Evolutionary conservation across 345 rosid genomes (phyloP).

Genomic region (Salix udensis): DNA sequence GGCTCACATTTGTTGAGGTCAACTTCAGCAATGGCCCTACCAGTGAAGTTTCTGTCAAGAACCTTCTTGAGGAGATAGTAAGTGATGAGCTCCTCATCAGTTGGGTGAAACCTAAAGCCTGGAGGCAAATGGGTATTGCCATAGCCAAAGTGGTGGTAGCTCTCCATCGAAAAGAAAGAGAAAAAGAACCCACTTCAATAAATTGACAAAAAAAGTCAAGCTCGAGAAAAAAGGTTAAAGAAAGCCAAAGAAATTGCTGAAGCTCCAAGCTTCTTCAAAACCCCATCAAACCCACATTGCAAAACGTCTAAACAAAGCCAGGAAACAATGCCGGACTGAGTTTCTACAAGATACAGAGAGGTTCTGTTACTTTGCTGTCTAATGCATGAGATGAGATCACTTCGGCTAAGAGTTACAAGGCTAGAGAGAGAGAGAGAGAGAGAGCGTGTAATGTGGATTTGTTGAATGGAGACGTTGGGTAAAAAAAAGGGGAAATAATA

Average conservation of each 20-base stretch:
- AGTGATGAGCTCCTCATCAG: slow-evolving; percentile 93
- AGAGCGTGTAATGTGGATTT: slow-evolving; percentile 33
- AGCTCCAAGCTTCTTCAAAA: not conserved
- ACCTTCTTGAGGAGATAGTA: slow-evolving; percentile 80
- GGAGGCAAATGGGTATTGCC: slow-evolving; percentile 63
- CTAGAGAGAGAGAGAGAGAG: not conserved
- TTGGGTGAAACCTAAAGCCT: slow-evolving; percentile 91
- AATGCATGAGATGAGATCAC: not conserved
- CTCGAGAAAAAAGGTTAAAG: not conserved
- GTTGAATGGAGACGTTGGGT: slow-evolving; percentile 30
- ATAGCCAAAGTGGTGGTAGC: slow-evolving; percentile 40
- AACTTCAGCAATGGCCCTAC: slow-evolving; percentile 77
- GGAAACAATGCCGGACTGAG: not conserved
- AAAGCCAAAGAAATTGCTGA: not conserved
- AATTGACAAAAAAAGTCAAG: slow-evolving; percentile 1
- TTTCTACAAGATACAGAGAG: not conserved
- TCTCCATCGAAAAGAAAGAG: slow-evolving; percentile 38
- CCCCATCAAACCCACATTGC: not conserved
- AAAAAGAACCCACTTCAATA: not conserved
- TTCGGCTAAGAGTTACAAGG: not conserved
- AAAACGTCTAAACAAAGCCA: not conserved
- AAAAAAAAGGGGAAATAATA: slow-evolving; percentile 11
- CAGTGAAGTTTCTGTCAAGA: slow-evolving; percentile 62
- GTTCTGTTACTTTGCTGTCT: not conserved
- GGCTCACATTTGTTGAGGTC: slow-evolving; percentile 97